Evolutionary conservation across 2,329 filamentous ascomycete species (phyloP), one percentile per base, ranked within the genome.

Genomic region (Fusarium avenaceum): DNA sequence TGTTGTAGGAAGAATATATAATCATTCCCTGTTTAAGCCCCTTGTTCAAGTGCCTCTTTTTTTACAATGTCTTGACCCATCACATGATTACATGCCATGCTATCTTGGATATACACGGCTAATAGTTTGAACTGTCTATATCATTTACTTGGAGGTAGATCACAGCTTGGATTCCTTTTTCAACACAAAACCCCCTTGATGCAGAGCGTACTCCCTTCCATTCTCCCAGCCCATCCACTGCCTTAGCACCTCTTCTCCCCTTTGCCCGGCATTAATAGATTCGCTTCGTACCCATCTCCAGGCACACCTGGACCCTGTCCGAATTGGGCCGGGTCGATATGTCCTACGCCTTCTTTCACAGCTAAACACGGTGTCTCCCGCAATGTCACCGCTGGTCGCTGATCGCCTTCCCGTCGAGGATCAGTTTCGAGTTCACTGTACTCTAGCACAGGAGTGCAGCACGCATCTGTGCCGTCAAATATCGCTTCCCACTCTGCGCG

Each of bases 381-480:
- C 73, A 97, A 78, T 35, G 88, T 89, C 11, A 94, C 91, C 2
- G 85, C 80, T 2, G 92, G 91, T 63, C 92, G 80, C 80, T 93
- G 91, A 69, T 94, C 91, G 46, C 90, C 87, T 74, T 89, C 88
- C 48, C 83, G 80, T n/a, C 58, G 65, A 10, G 75, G 50, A 35
- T 81, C 76, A 4, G 63, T 72, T 71, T 93, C 87, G 43, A 97
- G 82, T 79, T 97, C 94, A 0, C 71, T 74, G 69, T 93, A 92
- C 33, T 89, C 89, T 42, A 97, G 81, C 2, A 98, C 92, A 0
- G 95, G 95, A n/a, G 92, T 93, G 67, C 91, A 93, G 78, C 95
- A 98, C 2, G 95, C 95, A 80, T 98, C 95, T 0, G 92, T 96
- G 13, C 92, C 92, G 76, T 97, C 92, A 76, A 97, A 98, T 7